Evolutionary conservation across 805 yeast genomes (phyloP).

Genomic region (Candida ulmi): DNA sequence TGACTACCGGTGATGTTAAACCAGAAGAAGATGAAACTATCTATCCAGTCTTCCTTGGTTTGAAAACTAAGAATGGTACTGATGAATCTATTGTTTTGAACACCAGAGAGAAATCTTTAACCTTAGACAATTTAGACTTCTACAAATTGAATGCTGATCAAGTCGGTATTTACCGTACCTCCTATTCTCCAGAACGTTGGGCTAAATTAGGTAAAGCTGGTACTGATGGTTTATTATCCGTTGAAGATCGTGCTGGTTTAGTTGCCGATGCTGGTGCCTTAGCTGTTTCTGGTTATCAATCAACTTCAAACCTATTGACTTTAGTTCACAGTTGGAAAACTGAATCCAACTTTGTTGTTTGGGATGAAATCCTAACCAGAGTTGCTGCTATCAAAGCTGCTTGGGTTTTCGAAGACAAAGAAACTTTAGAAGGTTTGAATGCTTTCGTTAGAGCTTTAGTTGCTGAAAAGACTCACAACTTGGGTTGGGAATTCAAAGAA

Average conservation of each 20-base stretch:
- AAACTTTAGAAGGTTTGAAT: slow-evolving; percentile 41
- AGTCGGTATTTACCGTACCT: slow-evolving; percentile 71
- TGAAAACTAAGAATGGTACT: slow-evolving; percentile 51
- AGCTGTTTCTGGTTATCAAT: slow-evolving; percentile 64
- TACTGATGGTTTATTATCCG: slow-evolving; percentile 52
- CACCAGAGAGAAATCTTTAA: slow-evolving; percentile 40
- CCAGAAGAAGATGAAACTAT: slow-evolving; percentile 65
- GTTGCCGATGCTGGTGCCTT: slow-evolving; percentile 76
- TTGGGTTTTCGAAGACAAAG: slow-evolving; percentile 48
- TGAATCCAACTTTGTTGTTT: slow-evolving; percentile 60
- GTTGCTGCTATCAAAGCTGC: slow-evolving; percentile 45
- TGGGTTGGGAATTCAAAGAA: slow-evolving; percentile 62
- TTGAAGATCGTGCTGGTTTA: slow-evolving; percentile 73
- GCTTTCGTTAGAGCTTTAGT: slow-evolving; percentile 51
- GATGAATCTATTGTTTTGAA: slow-evolving; percentile 55
- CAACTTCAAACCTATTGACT: slow-evolving; percentile 54
- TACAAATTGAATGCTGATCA: slow-evolving; percentile 70
- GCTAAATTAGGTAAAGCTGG: slow-evolving; percentile 57
- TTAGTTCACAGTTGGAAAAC: slow-evolving; percentile 56
- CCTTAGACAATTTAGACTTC: slow-evolving; percentile 40
- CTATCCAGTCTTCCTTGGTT: slow-evolving; percentile 68
- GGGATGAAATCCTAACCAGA: slow-evolving; percentile 54
- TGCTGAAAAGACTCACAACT: slow-evolving; percentile 41
- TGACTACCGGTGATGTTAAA: slow-evolving; percentile 72
- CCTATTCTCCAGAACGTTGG: slow-evolving; percentile 67